Percentiles rank a stretch among this genome's conserved stretches.
Conservation (phyloP, 164 flowering plant species). For the Vitis cinerea region DNA sequence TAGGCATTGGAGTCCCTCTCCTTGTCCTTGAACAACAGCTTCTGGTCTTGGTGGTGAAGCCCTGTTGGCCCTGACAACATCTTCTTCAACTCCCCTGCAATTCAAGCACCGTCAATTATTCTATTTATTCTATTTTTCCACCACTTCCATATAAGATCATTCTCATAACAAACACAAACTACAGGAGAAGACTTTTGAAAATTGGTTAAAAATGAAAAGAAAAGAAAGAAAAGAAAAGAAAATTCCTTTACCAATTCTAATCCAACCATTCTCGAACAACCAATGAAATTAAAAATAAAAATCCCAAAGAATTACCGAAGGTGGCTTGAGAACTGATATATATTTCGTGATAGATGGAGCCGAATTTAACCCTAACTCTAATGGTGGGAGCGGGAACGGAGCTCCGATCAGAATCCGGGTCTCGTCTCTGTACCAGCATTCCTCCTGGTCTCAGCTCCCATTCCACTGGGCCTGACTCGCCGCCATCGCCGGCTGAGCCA, state of each 20-base stretch:
- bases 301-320: slow-evolving; percentile 54
- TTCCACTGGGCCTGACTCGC: slow-evolving; percentile 28
- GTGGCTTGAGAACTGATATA: slow-evolving; percentile 73
- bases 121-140: neutral
- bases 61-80: slow-evolving; percentile 72
- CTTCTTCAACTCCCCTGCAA: slow-evolving; percentile 91
- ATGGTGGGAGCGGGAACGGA: slow-evolving; percentile 58
- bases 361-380: slow-evolving; percentile 77
- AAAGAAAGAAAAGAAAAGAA: too few relatives aligned
- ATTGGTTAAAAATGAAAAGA: too few relatives aligned
- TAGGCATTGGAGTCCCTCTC: slow-evolving; percentile 75
- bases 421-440: slow-evolving; percentile 91
- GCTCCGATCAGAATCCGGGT: slow-evolving; percentile 45
- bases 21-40: slow-evolving; percentile 71
- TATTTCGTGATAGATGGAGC: slow-evolving; percentile 68
- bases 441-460: slow-evolving; percentile 98
- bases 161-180: too few relatives aligned
- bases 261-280: neutral
- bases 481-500: slow-evolving; percentile 21
- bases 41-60: slow-evolving; percentile 79
- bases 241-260: too few relatives aligned
- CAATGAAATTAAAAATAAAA: neutral
- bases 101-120: neutral
- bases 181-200: too few relatives aligned
- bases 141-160: too few relatives aligned